These are phyloP conservation scores for Nectriaceae sp. DNA, from an alignment of 2,329 filamentous ascomycete genomes.

Conservation along the genomic window DNA sequence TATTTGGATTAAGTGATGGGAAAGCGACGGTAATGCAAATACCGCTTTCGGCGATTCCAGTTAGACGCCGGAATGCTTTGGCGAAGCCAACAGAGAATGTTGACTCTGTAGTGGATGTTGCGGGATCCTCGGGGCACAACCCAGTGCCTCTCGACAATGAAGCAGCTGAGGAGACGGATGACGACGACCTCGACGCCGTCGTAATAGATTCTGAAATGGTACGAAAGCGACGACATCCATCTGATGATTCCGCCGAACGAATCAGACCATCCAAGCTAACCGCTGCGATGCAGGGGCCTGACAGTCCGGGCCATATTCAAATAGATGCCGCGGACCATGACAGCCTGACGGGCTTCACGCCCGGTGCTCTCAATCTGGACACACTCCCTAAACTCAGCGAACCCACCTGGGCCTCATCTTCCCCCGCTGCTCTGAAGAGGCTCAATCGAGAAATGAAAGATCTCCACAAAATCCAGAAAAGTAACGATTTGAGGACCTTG, in stretches of 20 bases:
- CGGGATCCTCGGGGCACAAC: neutral
- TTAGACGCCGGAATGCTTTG: slow-evolving; percentile 13
- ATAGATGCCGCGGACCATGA: neutral
- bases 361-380: slow-evolving; percentile 64
- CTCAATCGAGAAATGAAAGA: slow-evolving; percentile 56
- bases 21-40: slow-evolving; percentile 13
- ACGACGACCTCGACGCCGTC: slow-evolving; percentile 19
- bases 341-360: slow-evolving; percentile 54
- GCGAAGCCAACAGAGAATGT: slow-evolving; percentile 1
- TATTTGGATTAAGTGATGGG: slow-evolving; percentile 18
- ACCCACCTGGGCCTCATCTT: slow-evolving; percentile 33
- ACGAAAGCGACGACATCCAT: slow-evolving; percentile 22
- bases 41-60: slow-evolving; percentile 31
- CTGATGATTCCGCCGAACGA: slow-evolving; percentile 21
- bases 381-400: slow-evolving; percentile 62
- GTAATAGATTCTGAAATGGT: neutral
- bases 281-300: slow-evolving; percentile 14
- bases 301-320: neutral
- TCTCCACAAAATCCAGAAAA: slow-evolving; percentile 65
- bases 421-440: slow-evolving; percentile 24
- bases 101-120: slow-evolving; percentile 5
- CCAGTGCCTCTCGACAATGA: slow-evolving; percentile 1
- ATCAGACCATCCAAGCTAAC: slow-evolving; percentile 15
- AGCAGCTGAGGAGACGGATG: slow-evolving; percentile 8
- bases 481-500: slow-evolving; percentile 62